Evolutionary conservation across 495 filamentous ascomycete genomes (phyloP).

Genomic region (Copromyces sp.): DNA sequence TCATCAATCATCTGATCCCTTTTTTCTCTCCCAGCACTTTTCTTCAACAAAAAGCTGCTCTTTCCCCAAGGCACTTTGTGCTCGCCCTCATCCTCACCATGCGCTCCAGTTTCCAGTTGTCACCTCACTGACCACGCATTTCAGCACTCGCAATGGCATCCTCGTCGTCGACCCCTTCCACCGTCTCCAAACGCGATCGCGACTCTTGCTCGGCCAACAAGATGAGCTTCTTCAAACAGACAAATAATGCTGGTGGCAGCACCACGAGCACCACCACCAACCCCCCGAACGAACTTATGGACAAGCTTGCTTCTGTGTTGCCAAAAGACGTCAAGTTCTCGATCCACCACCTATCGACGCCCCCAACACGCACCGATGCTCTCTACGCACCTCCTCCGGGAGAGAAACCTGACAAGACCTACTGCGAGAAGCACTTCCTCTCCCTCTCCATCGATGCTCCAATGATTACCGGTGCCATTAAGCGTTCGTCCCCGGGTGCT

Average conservation of each 20-base stretch:
- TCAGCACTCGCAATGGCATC: background rate
- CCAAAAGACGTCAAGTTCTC: constrained; percentile 60
- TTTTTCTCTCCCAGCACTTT: background rate
- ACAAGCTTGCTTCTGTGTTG: constrained; percentile 55
- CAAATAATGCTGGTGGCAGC: background rate
- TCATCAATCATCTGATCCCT: background rate
- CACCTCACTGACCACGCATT: background rate
- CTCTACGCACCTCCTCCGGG: constrained; percentile 73
- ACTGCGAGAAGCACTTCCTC: constrained; percentile 82
- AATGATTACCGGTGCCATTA: constrained; percentile 2
- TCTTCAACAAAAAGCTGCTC: background rate
- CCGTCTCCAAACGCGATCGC: background rate
- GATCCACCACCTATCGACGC: constrained; percentile 81
- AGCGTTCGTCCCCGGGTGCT: constrained; percentile 20
- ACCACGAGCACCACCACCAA: constrained; percentile 3
- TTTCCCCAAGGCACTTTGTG: background rate
- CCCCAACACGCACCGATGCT: constrained; percentile 57
- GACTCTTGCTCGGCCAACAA: background rate
- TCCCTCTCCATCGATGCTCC: constrained; percentile 50
- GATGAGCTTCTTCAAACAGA: background rate
- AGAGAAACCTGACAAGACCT: constrained; percentile 59
- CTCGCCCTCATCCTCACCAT: background rate
- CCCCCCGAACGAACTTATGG: constrained; percentile 21
- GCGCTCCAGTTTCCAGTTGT: background rate
- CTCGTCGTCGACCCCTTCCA: background rate